phyloP scores from a whole-genome alignment of 768 basidiomycete genomes.

The Russula emetica region DNA sequence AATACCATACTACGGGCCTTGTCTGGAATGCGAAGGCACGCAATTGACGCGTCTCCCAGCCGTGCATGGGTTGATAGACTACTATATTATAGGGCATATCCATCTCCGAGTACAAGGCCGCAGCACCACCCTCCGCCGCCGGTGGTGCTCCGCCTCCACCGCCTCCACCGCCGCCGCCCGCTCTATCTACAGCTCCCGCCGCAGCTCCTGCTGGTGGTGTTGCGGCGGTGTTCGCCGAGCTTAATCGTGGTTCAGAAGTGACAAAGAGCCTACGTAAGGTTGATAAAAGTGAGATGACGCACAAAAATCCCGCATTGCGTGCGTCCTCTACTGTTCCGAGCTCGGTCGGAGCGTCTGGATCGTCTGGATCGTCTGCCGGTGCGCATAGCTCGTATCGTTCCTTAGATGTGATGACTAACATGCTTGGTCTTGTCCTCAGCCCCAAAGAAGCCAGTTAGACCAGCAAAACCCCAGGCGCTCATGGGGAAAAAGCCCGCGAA shows the following conservation, averaged over 20 bases:
- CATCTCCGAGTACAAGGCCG: constrained; percentile 49
- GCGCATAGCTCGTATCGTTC: neutral
- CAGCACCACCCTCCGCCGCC: constrained; percentile 34
- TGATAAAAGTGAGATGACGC: constrained; percentile 95
- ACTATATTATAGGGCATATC: constrained; percentile 46
- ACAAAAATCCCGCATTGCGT: constrained; percentile 91
- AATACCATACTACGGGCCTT: constrained; percentile 82
- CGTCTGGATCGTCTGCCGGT: constrained; percentile 26
- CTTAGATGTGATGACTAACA: neutral
- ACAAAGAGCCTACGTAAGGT: constrained; percentile 92
- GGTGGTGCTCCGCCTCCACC: constrained; percentile 43
- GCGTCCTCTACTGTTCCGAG: constrained; percentile 49
- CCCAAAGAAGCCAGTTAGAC: constrained; percentile 66
- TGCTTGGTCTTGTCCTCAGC: constrained; percentile 18
- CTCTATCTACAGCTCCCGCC: constrained; percentile 33
- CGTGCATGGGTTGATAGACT: neutral
- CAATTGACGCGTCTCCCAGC: neutral
- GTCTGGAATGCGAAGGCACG: constrained; percentile 80
- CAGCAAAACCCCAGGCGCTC: constrained; percentile 78
- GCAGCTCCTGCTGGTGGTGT: constrained; percentile 46
- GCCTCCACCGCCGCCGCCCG: constrained; percentile 38
- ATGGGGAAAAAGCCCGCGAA: constrained; percentile 90
- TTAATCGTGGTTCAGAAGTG: constrained; percentile 86
- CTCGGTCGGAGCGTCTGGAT: constrained; percentile 27
- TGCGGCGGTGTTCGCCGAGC: constrained; percentile 81